Base-by-base conservation (phyloP, 805 yeast species). In the Jamesozyma jinghongensis region DNA sequence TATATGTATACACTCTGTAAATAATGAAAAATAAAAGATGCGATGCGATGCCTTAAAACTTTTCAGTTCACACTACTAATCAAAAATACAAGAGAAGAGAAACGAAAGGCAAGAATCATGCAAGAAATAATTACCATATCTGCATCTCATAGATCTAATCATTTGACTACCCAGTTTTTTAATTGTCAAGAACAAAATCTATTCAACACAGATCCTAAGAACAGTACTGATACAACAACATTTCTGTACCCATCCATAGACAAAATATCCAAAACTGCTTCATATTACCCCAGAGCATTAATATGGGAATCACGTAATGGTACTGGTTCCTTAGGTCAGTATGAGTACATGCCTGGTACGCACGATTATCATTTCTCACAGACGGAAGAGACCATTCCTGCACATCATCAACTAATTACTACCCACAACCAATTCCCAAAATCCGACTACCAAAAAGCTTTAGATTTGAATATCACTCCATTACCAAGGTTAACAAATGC, bases 241-340 rank as follows among this genome's bases (percentile, higher is more conserved):
- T 69, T 70, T 44, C 68, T 78, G 46, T 62, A 67, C 31, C 63
- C 73, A 4, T 69, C 69, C 1, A 49, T 63, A 1, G 62, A 66
- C 28, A 42, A 47, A 2, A 46, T 67, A 33, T 59, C 68, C 7
- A 70, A 71, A 39, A 61, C 74, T 0, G 71, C 73, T 0, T 73
- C 77, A n/a, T 85, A 77, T 55, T 69, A 81, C n/a, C 97, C 98
- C 1, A 64, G 97, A 41, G 75, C 84, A 0, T 52, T 86, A 28
- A 52, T 86, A n/a, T 85, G 88, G 80, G 97, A 92, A 46, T 71
- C 78, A 35, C 66, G 70, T 17, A 80, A 82, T 37, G 95, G 95
- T 0, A 74, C 70, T 53, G 96, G 97, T 0, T 65, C 85, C 0
- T 59, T 85, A 34, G 72, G 75, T 2, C 69, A 68, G 42, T 71